Conservation (phyloP, 345 rosid species). For the Raphanus raphanistrum region DNA sequence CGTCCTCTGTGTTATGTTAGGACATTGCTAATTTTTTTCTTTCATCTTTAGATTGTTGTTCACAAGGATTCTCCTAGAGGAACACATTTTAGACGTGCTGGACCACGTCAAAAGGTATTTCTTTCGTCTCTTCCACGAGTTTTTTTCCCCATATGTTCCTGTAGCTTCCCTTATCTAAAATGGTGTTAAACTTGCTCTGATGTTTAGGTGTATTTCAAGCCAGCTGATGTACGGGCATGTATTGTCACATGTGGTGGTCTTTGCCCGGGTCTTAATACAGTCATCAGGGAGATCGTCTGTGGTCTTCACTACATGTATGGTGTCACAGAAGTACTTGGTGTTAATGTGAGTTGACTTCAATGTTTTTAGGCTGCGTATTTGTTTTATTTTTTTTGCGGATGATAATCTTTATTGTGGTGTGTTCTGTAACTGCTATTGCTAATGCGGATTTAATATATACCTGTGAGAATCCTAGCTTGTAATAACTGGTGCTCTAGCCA, state of each 20-base stretch:
- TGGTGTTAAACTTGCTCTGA: slow-evolving; percentile 11
- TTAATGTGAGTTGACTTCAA: slow-evolving; percentile 65
- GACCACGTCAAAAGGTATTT: slow-evolving; percentile 84
- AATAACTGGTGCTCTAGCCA: neutral
- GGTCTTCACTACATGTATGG: slow-evolving; percentile 82
- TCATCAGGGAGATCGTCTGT: slow-evolving; percentile 88
- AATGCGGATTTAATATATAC: too few relatives aligned
- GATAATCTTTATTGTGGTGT: neutral
- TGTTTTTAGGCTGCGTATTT: neutral
- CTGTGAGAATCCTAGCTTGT: neutral
- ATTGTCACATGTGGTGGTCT: slow-evolving; percentile 96
- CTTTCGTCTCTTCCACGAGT: slow-evolving; percentile 14
- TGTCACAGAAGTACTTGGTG: slow-evolving; percentile 68
- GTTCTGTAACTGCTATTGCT: neutral
- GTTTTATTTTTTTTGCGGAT: neutral
- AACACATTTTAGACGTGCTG: slow-evolving; percentile 85
- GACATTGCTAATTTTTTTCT: neutral
- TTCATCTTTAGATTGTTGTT: slow-evolving; percentile 57
- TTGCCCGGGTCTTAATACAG: slow-evolving; percentile 94
- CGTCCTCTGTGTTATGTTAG: neutral
- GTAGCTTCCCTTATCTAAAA: neutral
- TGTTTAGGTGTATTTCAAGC: slow-evolving; percentile 62
- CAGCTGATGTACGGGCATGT: slow-evolving; percentile 84
- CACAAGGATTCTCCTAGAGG: slow-evolving; percentile 81
- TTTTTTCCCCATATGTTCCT: neutral